phyloP scores from a whole-genome alignment of 108 stramenopile species.

The Nitzschia inconspicua region DNA sequence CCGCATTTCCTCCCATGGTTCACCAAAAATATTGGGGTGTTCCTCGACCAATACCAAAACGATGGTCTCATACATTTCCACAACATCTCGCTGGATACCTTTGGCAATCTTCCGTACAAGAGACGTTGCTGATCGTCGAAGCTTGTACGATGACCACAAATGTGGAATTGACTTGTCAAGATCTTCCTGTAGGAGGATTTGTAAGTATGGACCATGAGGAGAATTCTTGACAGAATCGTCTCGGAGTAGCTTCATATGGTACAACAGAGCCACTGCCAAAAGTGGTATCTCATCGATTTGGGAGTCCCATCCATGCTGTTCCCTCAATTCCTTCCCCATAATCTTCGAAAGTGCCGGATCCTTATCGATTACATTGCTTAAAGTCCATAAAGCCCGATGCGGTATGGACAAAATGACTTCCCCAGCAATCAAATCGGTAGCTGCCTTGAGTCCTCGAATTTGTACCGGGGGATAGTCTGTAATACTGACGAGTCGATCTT shows the following conservation, averaged over 20 bases:
- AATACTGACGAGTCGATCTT: slow-evolving; percentile 2
- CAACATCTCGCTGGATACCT: slow-evolving; percentile 58
- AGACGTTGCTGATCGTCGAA: slow-evolving; percentile 30
- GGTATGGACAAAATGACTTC: slow-evolving; percentile 75
- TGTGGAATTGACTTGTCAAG: slow-evolving; percentile 54
- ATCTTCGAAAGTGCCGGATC: slow-evolving; percentile 62
- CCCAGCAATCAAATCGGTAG: slow-evolving; percentile 48
- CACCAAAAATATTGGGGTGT: slow-evolving; percentile 60
- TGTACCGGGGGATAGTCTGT: slow-evolving; percentile 29
- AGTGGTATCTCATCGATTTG: slow-evolving; percentile 59
- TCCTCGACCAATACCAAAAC: slow-evolving; percentile 43
- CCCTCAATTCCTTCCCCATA: slow-evolving; percentile 55
- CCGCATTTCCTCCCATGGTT: not conserved
- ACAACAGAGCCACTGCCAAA: slow-evolving; percentile 64
- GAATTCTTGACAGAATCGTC: slow-evolving; percentile 29
- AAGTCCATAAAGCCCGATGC: slow-evolving; percentile 54
- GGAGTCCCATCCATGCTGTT: slow-evolving; percentile 52
- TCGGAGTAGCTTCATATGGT: slow-evolving; percentile 47
- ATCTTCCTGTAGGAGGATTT: slow-evolving; percentile 39
- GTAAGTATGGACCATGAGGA: slow-evolving; percentile 55
- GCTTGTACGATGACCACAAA: slow-evolving; percentile 50
- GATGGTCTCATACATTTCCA: slow-evolving; percentile 62
- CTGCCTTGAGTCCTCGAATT: slow-evolving; percentile 73
- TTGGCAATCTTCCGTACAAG: slow-evolving; percentile 47
- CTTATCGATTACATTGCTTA: slow-evolving; percentile 69